phyloP scores from a whole-genome alignment of 2,329 filamentous ascomycete species.

The Pseudogymnoascus sp. region DNA sequence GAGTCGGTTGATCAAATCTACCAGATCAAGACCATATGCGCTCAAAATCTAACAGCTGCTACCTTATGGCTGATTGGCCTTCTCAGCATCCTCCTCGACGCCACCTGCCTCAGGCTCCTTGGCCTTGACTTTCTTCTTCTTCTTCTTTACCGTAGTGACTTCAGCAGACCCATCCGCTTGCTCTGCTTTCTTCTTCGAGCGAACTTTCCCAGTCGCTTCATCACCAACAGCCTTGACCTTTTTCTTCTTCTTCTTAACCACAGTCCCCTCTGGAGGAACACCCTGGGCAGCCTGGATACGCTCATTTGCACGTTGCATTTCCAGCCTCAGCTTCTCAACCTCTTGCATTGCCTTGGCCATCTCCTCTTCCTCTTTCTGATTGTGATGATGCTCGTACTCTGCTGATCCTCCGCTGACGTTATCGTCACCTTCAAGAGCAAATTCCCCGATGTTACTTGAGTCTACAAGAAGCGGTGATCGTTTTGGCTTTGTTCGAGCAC shows the following conservation, averaged over 20 bases:
- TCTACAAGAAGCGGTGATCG: conserved; percentile 77
- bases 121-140: conserved; percentile 24
- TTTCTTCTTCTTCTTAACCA: conserved; percentile 60
- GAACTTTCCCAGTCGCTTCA: conserved; percentile 21
- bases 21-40: not conserved
- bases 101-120: conserved; percentile 24
- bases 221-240: conserved; percentile 30
- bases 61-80: conserved; percentile 11
- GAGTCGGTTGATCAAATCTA: not conserved
- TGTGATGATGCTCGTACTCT: conserved; percentile 51
- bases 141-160: conserved; percentile 22
- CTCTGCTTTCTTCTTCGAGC: conserved; percentile 10
- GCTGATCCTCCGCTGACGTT: conserved; percentile 32
- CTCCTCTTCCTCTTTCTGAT: conserved; percentile 73
- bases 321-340: conserved; percentile 75
- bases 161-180: not conserved
- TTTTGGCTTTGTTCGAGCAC: conserved; percentile 42
- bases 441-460: conserved; percentile 69
- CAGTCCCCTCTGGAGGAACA: conserved; percentile 57
- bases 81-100: conserved; percentile 23
- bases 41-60: not conserved
- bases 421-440: conserved; percentile 58
- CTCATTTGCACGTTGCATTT: conserved; percentile 82
- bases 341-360: conserved; percentile 85
- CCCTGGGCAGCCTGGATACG: conserved; percentile 64